Base-by-base conservation (phyloP, 768 basidiomycete species). In the Rubroboletus pulcherrimus region DNA sequence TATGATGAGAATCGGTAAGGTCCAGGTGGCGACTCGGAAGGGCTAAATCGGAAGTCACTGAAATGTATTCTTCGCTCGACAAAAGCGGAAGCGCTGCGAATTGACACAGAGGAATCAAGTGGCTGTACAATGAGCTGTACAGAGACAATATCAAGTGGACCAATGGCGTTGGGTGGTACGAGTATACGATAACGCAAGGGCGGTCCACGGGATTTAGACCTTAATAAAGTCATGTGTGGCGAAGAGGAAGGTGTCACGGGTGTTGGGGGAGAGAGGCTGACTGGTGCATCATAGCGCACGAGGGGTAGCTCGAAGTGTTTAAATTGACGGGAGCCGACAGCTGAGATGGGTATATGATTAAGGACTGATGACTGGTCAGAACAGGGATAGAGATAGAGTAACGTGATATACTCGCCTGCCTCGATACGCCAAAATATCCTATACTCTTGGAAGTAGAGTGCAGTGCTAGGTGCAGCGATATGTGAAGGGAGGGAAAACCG, bases 391-490 rank as follows among this genome's bases (percentile, higher is more conserved):
- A 37, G 46, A 49, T 37, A 41, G 42, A 33, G 35, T 46, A 39
- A 40, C 12, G 51, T n/a, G 51, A 49, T 58, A 44, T 14, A 77
- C 84, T 59, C 60, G 85, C 90, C 80, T 59, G 91, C 91, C 75
- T 93, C 91, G 54, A 93, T 77, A 51, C 89, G 79, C 91, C 91
- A 93, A 66, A 81, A 81, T 66, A 88, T 84, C 42, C 86, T 79
- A 70, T 91, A 93, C 63, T 86, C 87, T 61, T 87, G 87, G 63
- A 85, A 90, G 56, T 83, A 77, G 38, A 71, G 63, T 14, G 85
- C 80, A 46, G 86, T 84, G 68, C 85, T 87, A 63, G 83, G 85
- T 39, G 87, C 87, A 15, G 78, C 71, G 49, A 81, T 78, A 58
- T 79, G 76, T 53, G 79, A 67, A 29, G 91, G 91, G 29, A 93